These are phyloP conservation scores for Podaxis sp. DNA, from an alignment of 768 basidiomycete genomes.

Conservation along the genomic window DNA sequence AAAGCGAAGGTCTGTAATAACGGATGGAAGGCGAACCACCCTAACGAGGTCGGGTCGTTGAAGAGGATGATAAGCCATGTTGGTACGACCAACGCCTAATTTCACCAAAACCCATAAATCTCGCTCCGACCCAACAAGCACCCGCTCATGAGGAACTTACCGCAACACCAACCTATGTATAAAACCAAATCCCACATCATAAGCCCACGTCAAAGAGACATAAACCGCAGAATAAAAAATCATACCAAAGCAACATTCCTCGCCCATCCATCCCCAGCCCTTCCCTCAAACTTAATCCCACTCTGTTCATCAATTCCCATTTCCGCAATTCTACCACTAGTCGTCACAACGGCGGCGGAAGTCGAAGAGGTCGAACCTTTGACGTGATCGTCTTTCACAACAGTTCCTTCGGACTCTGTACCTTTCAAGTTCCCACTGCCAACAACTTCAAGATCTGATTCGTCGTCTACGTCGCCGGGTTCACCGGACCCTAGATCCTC, in stretches of 20 bases:
- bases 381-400: neutral
- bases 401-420: neutral
- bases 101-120: too few relatives aligned
- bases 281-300: slow-evolving; percentile 31
- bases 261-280: slow-evolving; percentile 37
- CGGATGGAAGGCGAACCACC: slow-evolving; percentile 72
- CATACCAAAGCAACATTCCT: slow-evolving; percentile 36
- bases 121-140: too few relatives aligned
- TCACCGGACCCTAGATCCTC: neutral
- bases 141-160: neutral
- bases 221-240: neutral
- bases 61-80: slow-evolving; percentile 48
- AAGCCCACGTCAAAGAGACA: neutral
- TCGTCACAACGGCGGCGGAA: neutral
- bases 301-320: slow-evolving; percentile 8
- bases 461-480: neutral
- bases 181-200: neutral
- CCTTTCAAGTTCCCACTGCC: neutral
- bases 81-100: slow-evolving; percentile 33
- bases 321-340: neutral
- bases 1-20: slow-evolving; percentile 59
- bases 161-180: slow-evolving; percentile 3
- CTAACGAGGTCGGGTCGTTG: slow-evolving; percentile 42
- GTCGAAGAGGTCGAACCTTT: neutral
- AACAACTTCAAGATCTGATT: neutral